Base-by-base conservation (phyloP, 495 filamentous ascomycete species). In the Daldinia bambusicola region DNA sequence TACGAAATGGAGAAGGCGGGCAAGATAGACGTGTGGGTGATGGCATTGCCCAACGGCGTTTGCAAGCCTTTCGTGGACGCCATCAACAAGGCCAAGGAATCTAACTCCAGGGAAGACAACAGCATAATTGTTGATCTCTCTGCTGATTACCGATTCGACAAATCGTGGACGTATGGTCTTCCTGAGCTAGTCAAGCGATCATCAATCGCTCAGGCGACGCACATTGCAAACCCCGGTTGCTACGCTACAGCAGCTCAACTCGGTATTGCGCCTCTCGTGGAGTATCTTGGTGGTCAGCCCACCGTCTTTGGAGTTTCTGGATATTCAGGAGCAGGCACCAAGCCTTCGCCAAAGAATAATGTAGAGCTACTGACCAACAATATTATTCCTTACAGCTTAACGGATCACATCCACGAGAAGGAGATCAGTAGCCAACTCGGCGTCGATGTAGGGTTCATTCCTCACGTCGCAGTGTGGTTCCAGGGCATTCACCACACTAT, bases 21-120 rank as follows among this genome's bases (percentile, higher is more conserved):
- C n/a, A 91, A 95, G 59, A 92, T 99, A 60, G 95, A 99, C 83
- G 96, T 93, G 82, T 98, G 94, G 93, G 93, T 99, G 37, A 97
- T 98, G 93, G 95, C 95, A 40, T 87, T 99, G 31, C 95, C 95
- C 12, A 99, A 99, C 75, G 95, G 95, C 55, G 93, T 99, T 63
- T 97, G 94, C 86, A 93, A 95, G 82, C 95, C 95, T 2, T 99
- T 92, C 74, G 93, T 98, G 13, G 94, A 98, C 69, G 95, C 95
- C 31, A 88, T 99, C 52, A 87, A 95, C 75, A 88, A 91, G 78
- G 88, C 87, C 38, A 86, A 88, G 57, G 81, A 81, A 69, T 78
- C 71, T 3, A 78, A 80, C 13, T 53, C 60, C 12, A 69, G 53
- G 13, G 84, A 86, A 66, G 85, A 89, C 66, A 90, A 91, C 71